These are phyloP conservation scores for Trebouxia sp. DNA, from an alignment of 139 green algal species.

Conservation along the genomic window DNA sequence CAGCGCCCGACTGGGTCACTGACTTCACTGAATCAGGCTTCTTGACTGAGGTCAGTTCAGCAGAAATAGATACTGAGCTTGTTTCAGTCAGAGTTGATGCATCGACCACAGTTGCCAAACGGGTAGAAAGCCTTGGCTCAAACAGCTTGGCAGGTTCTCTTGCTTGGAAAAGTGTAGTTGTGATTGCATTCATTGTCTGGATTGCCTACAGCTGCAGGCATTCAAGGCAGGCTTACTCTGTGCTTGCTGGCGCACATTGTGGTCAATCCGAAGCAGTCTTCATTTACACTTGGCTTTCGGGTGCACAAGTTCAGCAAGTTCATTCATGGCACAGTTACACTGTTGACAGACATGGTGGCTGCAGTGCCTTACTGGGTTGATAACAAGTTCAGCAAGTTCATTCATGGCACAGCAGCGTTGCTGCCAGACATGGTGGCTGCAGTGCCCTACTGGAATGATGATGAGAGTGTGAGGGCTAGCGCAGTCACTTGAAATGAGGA, in stretches of 20 bases:
- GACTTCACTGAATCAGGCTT: conserved; percentile 75
- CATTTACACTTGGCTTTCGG: conserved; percentile 28
- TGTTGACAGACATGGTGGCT: conserved; percentile 85
- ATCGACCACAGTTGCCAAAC: too few relatives aligned
- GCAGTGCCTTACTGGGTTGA: conserved; percentile 95
- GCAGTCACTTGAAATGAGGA: too few relatives aligned
- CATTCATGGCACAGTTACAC: conserved; percentile 80
- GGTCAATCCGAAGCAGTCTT: too few relatives aligned
- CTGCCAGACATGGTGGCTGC: conserved; percentile 87
- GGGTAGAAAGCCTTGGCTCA: too few relatives aligned
- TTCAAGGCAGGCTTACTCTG: too few relatives aligned
- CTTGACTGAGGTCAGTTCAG: conserved; percentile 51
- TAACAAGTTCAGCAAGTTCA: conserved; percentile 94
- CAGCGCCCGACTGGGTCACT: conserved; percentile 84
- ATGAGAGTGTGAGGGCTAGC: conserved; percentile 69
- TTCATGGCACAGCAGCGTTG: conserved; percentile 81
- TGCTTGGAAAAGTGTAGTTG: too few relatives aligned
- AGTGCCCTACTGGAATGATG: conserved; percentile 95
- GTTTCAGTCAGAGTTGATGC: too few relatives aligned
- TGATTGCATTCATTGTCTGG: too few relatives aligned
- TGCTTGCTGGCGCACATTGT: conserved; percentile 75
- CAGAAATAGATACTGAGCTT: too few relatives aligned
- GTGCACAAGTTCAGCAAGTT: conserved; percentile 96
- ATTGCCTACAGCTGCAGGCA: too few relatives aligned
- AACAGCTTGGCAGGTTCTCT: too few relatives aligned